Conservation (phyloP, 441 rosid genomes). For the Caryocar brasiliense region DNA sequence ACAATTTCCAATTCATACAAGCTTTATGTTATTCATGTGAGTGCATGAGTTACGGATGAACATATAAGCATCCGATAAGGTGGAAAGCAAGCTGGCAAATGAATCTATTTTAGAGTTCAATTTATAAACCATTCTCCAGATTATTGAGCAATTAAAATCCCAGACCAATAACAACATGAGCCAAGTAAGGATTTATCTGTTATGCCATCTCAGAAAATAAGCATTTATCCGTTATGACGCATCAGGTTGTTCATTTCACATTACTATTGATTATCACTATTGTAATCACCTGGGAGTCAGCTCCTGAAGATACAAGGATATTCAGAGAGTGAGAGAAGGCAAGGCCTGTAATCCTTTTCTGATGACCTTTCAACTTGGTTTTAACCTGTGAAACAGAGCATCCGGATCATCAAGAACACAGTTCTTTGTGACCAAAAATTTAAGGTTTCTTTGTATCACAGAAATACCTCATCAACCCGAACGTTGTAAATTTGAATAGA, state of each 20-base stretch:
- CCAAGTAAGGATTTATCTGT: too few relatives aligned
- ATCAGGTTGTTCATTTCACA: too few relatives aligned
- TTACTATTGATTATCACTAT: constrained; percentile 13
- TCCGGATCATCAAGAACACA: neutral
- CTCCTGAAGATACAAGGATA: constrained; percentile 72
- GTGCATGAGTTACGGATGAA: neutral
- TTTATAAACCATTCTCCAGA: constrained; percentile 1
- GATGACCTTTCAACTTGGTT: constrained; percentile 63
- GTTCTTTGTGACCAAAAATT: constrained; percentile 2
- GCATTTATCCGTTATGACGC: too few relatives aligned
- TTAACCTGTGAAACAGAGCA: constrained; percentile 40
- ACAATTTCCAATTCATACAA: neutral
- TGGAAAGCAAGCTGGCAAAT: neutral
- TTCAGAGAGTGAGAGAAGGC: constrained; percentile 57
- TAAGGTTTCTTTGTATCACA: constrained; percentile 1
- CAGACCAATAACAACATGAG: too few relatives aligned
- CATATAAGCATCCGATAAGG: too few relatives aligned
- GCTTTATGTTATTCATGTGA: neutral
- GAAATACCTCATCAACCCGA: constrained; percentile 61
- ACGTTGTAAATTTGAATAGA: constrained; percentile 67
- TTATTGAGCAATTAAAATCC: too few relatives aligned
- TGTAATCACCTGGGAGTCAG: constrained; percentile 82
- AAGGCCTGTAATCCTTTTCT: constrained; percentile 74
- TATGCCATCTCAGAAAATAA: too few relatives aligned
- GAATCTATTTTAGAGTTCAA: neutral